These are phyloP conservation scores for Hymenoscyphus salicellus DNA, from an alignment of 2,329 filamentous ascomycete species.

Conservation along the genomic window DNA sequence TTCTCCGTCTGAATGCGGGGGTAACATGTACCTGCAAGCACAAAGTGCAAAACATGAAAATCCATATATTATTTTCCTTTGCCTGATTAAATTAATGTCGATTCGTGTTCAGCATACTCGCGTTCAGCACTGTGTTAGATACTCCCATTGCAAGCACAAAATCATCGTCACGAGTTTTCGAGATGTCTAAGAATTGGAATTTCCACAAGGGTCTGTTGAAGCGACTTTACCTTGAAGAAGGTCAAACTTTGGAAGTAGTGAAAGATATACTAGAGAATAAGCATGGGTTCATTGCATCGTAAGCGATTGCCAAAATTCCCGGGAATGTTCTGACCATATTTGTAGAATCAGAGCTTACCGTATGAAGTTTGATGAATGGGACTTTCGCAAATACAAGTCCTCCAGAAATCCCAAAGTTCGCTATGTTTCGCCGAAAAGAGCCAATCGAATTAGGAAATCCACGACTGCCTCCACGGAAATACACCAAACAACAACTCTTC, in stretches of 20 bases:
- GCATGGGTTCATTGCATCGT: slow-evolving; percentile 20
- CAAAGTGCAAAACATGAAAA: too few species aligned
- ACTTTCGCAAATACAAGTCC: slow-evolving; percentile 18
- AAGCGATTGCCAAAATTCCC: background rate
- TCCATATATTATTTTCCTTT: too few species aligned
- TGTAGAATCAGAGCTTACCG: slow-evolving; percentile 18
- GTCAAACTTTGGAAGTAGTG: slow-evolving; percentile 16
- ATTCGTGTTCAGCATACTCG: too few species aligned
- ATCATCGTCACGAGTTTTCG: background rate
- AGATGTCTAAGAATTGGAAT: slow-evolving; percentile 20
- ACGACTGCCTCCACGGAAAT: background rate
- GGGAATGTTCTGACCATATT: background rate
- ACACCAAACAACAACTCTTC: background rate
- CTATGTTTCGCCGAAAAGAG: background rate
- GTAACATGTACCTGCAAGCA: too few species aligned
- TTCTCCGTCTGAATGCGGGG: too few species aligned
- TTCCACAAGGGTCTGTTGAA: slow-evolving; percentile 16
- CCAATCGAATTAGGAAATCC: background rate
- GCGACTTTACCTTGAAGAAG: slow-evolving; percentile 16
- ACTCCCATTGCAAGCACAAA: too few species aligned
- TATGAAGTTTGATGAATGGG: slow-evolving; percentile 23
- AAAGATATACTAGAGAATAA: slow-evolving; percentile 13
- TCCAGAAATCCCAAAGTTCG: background rate
- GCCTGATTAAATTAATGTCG: too few species aligned
- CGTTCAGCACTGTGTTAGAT: too few species aligned